Evolutionary conservation across 345 rosid genomes (phyloP), one percentile per base, ranked within the genome.

Genomic region (Carallia brachiata): DNA sequence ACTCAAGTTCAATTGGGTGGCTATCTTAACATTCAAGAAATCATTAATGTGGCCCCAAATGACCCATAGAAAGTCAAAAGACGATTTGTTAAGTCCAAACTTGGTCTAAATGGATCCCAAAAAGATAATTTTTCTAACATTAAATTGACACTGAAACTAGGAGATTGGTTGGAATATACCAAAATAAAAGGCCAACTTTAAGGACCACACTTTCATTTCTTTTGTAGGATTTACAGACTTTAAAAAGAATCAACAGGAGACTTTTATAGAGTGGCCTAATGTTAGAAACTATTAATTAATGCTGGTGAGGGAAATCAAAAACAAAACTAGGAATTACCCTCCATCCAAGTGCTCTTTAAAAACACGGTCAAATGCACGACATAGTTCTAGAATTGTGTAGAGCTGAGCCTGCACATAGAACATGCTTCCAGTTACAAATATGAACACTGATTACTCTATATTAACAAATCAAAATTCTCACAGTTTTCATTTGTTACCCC

Each of bases 281-380:
- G 28, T 62, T 67, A 54, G 63, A 56, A 34, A 70, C 6, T 62
- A 40, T 58, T 34, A 62, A 23, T 17, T 6, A 28, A 59, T 56
- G 28, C 8, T 57, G 52, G 36, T 15, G 37, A 56, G 61, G 68
- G 77, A 53, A 69, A 69, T 37, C 47, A 60, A 68, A 50, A 36
- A 30, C 36, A 39, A 44, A 44, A 44, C 50, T 18, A 54, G 63
- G 31, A 75, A 63, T 82, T 86, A 95, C 99, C 99, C 99, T 85
- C 98, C 99, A 82, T 95, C 99, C 82, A 95, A 85, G 74, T 95
- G 99, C 76, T 95, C 98, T 86, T 89, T 92, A 80, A 92, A 95
- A 47, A 95, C 89, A 67, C 98, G 96, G 65, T 95, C 99, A 87
- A 95, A 95, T 47, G 97, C 99, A 72, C 94, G 97, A 40, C 99